Evolutionary conservation across 2,329 filamentous ascomycete genomes (phyloP), one percentile per base, ranked within the genome.

Genomic region (Parascedosporium putredinis): DNA sequence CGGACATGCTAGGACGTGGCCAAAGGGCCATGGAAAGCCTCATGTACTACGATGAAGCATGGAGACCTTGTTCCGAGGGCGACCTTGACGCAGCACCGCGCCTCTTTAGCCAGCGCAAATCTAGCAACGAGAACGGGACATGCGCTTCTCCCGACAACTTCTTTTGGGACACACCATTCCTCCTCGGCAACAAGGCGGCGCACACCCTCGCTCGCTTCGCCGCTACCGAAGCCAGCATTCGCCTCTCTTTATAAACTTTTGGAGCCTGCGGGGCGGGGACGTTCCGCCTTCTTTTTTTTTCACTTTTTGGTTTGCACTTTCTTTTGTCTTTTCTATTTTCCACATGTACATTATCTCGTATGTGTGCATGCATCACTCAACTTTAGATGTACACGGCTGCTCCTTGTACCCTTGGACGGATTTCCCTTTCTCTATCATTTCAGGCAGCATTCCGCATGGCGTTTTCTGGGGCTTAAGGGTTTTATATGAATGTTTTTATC

Each of bases 131-230:
- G 45, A 10, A 25, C 23, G 20, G n/a, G 8, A 18, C 34, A 8
- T 49, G 47, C 47, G 14, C 47, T 4, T 16, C 23, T 3, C 71
- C 71, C 1, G 61, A 71, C 12, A 63, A 71, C 10, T 72, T 75
- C 52, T 62, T 81, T 2, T 80, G 78, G 58, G 73, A 70, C 59
- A 73, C 75, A 45, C 63, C 66, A 0, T 77, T 76, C 38, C 72
- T 66, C 1, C 60, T 79, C 5, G 58, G 57, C 29, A 36, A 36
- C 31, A 49, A 36, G 36, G 47, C 23, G 34, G 43, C 36, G 25
- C 38, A 24, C 24, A 36, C 27, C 34, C n/a, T 49, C 12, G 47
- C 34, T 16, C 38, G 34, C n/a, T 14, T 20, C 14, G 47, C 34
- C 2, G 47, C 23, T 5, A 25, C 14, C 22, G 24, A 43, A 24